A percentile compares a stretch with the other conserved stretches of the same genome.
These are phyloP conservation scores for Aspergillus unguis DNA, from an alignment of 2,329 filamentous ascomycete genomes.

Conservation along the genomic window DNA sequence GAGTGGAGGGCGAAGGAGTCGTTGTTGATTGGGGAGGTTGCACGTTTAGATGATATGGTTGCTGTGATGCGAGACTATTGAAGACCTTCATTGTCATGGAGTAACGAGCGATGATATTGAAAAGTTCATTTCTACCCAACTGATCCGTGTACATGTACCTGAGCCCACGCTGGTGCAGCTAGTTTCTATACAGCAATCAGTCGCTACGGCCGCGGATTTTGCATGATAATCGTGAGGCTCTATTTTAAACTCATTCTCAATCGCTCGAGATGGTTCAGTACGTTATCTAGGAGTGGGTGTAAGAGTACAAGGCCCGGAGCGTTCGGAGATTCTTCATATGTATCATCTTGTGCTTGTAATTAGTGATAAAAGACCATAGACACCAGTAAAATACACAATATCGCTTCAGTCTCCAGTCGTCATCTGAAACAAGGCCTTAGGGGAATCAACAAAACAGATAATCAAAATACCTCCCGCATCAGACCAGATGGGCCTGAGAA, in stretches of 20 bases:
- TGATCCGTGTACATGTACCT: too few species aligned
- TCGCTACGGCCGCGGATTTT: too few species aligned
- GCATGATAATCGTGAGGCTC: too few species aligned
- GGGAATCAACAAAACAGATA: conserved; percentile 1
- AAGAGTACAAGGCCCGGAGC: too few species aligned
- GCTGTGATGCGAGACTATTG: conserved; percentile 77
- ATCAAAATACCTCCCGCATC: conserved; percentile 10
- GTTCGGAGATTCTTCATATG: too few species aligned
- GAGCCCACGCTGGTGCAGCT: too few species aligned
- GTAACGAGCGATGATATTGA: conserved; percentile 2
- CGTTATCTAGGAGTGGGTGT: too few species aligned
- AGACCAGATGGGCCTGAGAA: neutral
- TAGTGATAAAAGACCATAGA: neutral
- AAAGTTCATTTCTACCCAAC: neutral
- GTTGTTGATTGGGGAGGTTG: conserved; percentile 73
- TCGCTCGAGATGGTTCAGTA: too few species aligned
- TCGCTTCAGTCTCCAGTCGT: neutral
- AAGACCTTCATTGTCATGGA: conserved; percentile 16
- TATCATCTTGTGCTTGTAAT: too few species aligned
- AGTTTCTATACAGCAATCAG: too few species aligned
- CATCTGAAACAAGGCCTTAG: neutral
- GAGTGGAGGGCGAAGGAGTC: conserved; percentile 61
- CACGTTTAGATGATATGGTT: conserved; percentile 78
- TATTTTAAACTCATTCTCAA: too few species aligned
- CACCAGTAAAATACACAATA: neutral